Conservation (phyloP, 129 eudicot genomes). For the Smallanthus sonchifolius region DNA sequence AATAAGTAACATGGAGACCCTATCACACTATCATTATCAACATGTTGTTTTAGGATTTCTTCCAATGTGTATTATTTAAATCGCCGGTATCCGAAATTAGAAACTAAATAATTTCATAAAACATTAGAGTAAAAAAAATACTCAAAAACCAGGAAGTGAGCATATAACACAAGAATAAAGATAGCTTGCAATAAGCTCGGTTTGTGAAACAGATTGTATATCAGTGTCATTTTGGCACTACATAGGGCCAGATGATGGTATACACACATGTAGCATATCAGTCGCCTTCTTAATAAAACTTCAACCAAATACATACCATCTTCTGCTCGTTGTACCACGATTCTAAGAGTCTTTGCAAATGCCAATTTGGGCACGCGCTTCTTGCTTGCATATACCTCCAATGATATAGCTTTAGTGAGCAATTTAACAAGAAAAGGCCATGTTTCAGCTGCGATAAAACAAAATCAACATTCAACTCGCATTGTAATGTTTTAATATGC, state of each 20-base stretch:
- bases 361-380: conserved; percentile 61
- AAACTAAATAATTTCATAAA: background rate
- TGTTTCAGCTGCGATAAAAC: conserved; percentile 61
- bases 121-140: background rate
- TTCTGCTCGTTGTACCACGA: conserved; percentile 73
- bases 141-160: background rate
- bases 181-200: background rate
- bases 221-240: conserved; percentile 10
- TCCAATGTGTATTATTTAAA: background rate
- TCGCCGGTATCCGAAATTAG: background rate
- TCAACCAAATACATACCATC: conserved; percentile 51
- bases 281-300: conserved; percentile 12
- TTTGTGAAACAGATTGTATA: background rate
- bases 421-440: conserved; percentile 84
- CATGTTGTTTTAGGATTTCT: background rate
- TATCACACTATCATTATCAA: background rate
- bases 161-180: background rate
- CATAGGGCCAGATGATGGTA: conserved; percentile 3
- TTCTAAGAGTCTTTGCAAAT: conserved; percentile 79
- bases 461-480: conserved; percentile 12
- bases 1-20: background rate
- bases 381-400: conserved; percentile 72
- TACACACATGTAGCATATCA: conserved; percentile 6
- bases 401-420: conserved; percentile 49
- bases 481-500: background rate